These are phyloP conservation scores for Astrocystis sublimbata DNA, from an alignment of 495 filamentous ascomycete species.

Conservation along the genomic window DNA sequence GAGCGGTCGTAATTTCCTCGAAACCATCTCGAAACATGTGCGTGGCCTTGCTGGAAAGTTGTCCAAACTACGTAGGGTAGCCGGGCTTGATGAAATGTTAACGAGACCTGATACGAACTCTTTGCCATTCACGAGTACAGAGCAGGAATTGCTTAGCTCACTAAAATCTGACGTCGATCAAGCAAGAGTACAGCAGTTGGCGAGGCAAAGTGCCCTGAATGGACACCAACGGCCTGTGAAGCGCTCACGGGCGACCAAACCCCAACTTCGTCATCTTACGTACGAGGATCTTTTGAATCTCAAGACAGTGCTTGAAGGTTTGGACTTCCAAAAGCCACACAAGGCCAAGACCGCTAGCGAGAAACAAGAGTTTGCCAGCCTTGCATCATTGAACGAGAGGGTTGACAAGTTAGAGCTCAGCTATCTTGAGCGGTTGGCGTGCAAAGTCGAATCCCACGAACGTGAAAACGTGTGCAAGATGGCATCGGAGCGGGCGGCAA, in stretches of 20 bases:
- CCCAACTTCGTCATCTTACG: slow-evolving; percentile 9
- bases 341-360: slow-evolving; percentile 11
- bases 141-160: slow-evolving; percentile 7
- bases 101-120: slow-evolving; percentile 24
- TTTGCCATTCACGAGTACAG: slow-evolving; percentile 16
- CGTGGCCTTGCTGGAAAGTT: slow-evolving; percentile 49
- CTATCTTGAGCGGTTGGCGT: slow-evolving; percentile 29
- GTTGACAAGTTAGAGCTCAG: slow-evolving; percentile 13
- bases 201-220: slow-evolving; percentile 15
- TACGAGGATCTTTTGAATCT: slow-evolving; percentile 31
- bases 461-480: slow-evolving; percentile 29
- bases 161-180: slow-evolving; percentile 11
- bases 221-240: slow-evolving; percentile 20
- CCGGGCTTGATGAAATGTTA: slow-evolving; percentile 38
- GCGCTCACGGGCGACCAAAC: background rate
- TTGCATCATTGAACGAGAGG: slow-evolving; percentile 12
- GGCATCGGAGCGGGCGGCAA: slow-evolving; percentile 69
- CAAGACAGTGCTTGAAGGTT: slow-evolving; percentile 12
- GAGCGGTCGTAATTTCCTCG: slow-evolving; percentile 77
- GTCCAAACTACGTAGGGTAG: slow-evolving; percentile 47
- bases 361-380: slow-evolving; percentile 18
- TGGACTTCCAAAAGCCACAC: slow-evolving; percentile 17
- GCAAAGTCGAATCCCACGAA: slow-evolving; percentile 42
- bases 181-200: slow-evolving; percentile 5
- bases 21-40: slow-evolving; percentile 72